Percentiles rank a stretch among this genome's conserved stretches.
Evolutionary conservation across 225 moss, liverwort and hornwort genomes (phyloP).

Genomic region (Pseudisothecium myosuroides): DNA sequence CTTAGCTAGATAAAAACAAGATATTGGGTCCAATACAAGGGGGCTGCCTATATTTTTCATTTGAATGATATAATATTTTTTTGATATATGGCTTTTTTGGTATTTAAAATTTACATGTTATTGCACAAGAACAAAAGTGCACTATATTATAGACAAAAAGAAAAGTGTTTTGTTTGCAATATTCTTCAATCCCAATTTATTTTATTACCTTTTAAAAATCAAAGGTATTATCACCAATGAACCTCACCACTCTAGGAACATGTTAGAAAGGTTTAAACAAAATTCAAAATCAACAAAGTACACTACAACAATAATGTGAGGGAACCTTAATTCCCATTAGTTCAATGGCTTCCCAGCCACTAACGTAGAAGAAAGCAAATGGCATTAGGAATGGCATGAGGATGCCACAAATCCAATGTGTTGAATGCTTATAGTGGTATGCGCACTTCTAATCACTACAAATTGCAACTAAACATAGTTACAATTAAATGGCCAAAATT

Average conservation of each 20-base stretch:
- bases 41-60: too few species aligned
- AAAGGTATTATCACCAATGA: neutral
- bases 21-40: neutral
- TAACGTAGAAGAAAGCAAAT: neutral
- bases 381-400: neutral
- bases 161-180: neutral
- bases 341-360: neutral
- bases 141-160: neutral
- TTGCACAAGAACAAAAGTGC: neutral
- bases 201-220: neutral
- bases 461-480: neutral
- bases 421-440: neutral
- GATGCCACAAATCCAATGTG: neutral
- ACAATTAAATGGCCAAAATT: neutral
- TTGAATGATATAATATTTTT: neutral
- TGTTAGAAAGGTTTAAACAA: neutral
- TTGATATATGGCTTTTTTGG: neutral
- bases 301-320: neutral
- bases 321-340: neutral
- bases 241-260: fast-evolving
- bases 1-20: neutral
- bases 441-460: neutral
- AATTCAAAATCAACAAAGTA: neutral
- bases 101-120: neutral
- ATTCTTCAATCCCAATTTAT: neutral